Base-by-base conservation (phyloP, 2,329 filamentous ascomycete species). In the Hymenoscyphus albidus region DNA sequence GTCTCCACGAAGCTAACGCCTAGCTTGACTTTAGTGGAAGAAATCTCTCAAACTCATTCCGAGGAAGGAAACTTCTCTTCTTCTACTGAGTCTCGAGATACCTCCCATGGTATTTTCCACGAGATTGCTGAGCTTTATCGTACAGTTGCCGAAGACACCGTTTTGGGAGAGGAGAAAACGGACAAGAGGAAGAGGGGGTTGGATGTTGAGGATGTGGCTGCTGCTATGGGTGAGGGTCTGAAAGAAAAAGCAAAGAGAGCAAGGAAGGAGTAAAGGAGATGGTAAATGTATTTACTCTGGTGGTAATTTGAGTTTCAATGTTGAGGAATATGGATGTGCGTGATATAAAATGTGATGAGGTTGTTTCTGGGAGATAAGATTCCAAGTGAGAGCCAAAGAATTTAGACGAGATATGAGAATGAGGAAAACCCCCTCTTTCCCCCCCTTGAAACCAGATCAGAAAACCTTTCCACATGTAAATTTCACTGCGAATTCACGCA, bases 31-130 rank as follows among this genome's bases (percentile, higher is more conserved):
- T 18, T 40, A 65, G 64, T 93, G 90, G 82, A 87, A 70, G 86
- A 93, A 80, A 92, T 93, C 72, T 85, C 83, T 3, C 78, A 82
- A 64, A 90, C 88, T 3, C 88, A 91, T 74, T 77, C 77, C 6
- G 82, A 84, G 54, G 87, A 89, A 62, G 88, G 86, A 0, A 88
- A 88, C 0, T 91, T 89, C 74, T 6, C 73, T 62, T 44, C 61
- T 62, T 42, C 76, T 35, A 38, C 44, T 22, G 18, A 22, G 13
- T 42, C 44, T 27, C 22, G 22, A 54, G 32, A 57, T 27, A 18
- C n/a, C 27, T 14, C 38, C 10, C 75, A 75, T 12, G 77, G 79
- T 31, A 75, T 88, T 32, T 91, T 91, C 70, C 74, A 77, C 13
- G 83, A 83, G 12, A 83, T 87, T 6, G 88, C 88, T 0, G 81